Conservation (phyloP, 768 basidiomycete species). For the Amyloporia xantha region DNA sequence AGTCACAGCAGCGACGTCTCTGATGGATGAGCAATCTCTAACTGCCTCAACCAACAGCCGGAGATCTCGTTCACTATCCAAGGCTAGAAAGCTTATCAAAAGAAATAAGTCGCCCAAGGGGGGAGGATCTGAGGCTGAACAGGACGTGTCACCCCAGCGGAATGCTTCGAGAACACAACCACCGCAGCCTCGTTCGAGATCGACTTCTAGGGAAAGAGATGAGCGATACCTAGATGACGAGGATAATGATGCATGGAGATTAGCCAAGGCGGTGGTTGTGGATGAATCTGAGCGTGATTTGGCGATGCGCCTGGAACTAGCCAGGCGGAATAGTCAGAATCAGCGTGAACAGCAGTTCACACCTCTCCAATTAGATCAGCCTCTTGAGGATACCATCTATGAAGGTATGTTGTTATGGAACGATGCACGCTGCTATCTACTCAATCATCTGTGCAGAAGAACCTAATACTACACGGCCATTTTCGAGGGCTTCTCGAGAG, state of each 20-base stretch:
- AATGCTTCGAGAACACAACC: not conserved
- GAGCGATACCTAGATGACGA: conserved; percentile 22
- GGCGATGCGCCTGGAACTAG: conserved; percentile 70
- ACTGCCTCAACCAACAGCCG: conserved; percentile 30
- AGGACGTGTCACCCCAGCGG: conserved; percentile 16
- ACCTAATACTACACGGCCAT: conserved; percentile 45
- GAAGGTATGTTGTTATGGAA: conserved; percentile 62
- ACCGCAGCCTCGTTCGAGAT: conserved; percentile 25
- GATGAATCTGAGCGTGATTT: conserved; percentile 75
- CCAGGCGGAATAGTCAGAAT: conserved; percentile 76
- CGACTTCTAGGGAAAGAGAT: conserved; percentile 38
- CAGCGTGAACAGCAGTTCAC: conserved; percentile 47
- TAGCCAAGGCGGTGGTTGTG: conserved; percentile 28
- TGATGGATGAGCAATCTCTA: conserved; percentile 50
- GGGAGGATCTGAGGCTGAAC: conserved; percentile 27
- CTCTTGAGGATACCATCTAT: conserved; percentile 64
- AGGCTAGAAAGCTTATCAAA: conserved; percentile 44
- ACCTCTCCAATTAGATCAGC: conserved; percentile 36
- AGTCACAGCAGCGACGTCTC: conserved; percentile 56
- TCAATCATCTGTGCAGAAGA: conserved; percentile 39
- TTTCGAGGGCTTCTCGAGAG: conserved; percentile 34
- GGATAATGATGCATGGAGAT: conserved; percentile 25
- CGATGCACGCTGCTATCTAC: conserved; percentile 4
- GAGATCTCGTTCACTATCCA: conserved; percentile 24
- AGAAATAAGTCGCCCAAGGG: conserved; percentile 38